Evolutionary conservation across 768 basidiomycete species (phyloP).

Genomic region (Xanthoconium purpureum): DNA sequence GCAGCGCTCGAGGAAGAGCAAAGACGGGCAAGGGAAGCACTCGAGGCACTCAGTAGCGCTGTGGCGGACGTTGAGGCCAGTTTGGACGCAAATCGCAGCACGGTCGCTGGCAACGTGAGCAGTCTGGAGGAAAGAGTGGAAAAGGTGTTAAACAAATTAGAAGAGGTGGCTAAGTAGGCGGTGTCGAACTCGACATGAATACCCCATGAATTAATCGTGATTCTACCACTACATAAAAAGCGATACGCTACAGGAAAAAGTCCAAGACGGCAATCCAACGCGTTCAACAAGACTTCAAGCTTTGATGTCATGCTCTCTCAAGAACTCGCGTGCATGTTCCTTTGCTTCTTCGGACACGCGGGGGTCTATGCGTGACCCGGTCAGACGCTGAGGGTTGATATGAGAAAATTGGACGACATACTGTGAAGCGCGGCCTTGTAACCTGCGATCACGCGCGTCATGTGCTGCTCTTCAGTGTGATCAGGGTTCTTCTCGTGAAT

Average conservation of each 20-base stretch:
- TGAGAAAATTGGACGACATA: slow-evolving; percentile 20
- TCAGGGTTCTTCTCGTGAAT: slow-evolving; percentile 32
- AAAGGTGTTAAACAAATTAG: slow-evolving; percentile 43
- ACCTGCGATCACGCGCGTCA: slow-evolving; percentile 48
- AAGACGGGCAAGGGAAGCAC: slow-evolving; percentile 53
- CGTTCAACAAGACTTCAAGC: background rate
- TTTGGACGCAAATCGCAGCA: slow-evolving; percentile 65
- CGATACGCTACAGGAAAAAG: background rate
- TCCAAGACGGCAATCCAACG: background rate
- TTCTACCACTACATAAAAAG: background rate
- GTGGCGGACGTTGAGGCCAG: slow-evolving; percentile 73
- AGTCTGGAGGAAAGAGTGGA: slow-evolving; percentile 64
- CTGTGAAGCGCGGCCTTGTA: slow-evolving; percentile 56
- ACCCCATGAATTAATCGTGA: background rate
- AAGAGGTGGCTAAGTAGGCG: slow-evolving; percentile 28
- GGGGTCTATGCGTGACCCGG: slow-evolving; percentile 33
- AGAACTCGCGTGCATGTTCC: slow-evolving; percentile 42
- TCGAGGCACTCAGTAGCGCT: slow-evolving; percentile 67
- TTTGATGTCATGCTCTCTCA: slow-evolving; percentile 31
- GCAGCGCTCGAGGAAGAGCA: slow-evolving; percentile 71
- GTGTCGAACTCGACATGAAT: background rate
- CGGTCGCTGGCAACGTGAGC: slow-evolving; percentile 70
- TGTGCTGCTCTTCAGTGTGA: slow-evolving; percentile 38
- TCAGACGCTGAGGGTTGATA: background rate
- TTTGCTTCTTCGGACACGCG: slow-evolving; percentile 49